Conservation (phyloP, 805 yeast genomes). For the Komagataella phaffii region DNA sequence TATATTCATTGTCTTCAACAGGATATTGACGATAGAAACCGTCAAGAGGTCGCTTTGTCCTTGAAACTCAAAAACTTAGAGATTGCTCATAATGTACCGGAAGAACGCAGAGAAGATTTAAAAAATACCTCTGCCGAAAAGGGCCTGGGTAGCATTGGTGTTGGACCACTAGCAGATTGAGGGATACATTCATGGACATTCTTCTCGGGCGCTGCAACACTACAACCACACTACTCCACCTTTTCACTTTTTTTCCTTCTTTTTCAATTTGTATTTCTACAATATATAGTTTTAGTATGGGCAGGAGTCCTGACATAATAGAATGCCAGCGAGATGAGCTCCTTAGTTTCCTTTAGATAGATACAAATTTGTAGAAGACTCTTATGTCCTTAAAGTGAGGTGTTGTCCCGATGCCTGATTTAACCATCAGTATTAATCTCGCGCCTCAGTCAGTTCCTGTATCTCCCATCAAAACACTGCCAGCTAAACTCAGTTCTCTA, state of each 20-base stretch:
- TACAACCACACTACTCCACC: background rate
- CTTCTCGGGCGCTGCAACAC: background rate
- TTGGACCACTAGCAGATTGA: conserved; percentile 55
- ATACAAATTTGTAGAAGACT: background rate
- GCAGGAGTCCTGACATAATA: background rate
- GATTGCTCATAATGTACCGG: conserved; percentile 25
- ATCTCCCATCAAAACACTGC: background rate
- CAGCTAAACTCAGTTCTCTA: background rate
- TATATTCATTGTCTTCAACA: conserved; percentile 56
- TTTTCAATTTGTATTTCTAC: background rate
- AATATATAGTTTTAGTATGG: background rate
- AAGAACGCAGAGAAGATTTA: conserved; percentile 25
- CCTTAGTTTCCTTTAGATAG: background rate
- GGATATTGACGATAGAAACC: conserved; percentile 63
- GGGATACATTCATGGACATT: background rate
- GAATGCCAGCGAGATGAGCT: background rate
- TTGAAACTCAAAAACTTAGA: conserved; percentile 44
- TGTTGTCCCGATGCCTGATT: background rate
- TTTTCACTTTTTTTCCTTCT: background rate
- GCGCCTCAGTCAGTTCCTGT: background rate
- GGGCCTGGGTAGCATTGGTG: conserved; percentile 68
- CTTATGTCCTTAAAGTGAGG: background rate
- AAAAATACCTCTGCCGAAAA: conserved; percentile 68
- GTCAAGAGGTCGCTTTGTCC: conserved; percentile 64
- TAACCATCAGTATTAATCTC: background rate